These are phyloP conservation scores for Aspergillus hancockii DNA, from an alignment of 495 filamentous ascomycete genomes.

Conservation along the genomic window DNA sequence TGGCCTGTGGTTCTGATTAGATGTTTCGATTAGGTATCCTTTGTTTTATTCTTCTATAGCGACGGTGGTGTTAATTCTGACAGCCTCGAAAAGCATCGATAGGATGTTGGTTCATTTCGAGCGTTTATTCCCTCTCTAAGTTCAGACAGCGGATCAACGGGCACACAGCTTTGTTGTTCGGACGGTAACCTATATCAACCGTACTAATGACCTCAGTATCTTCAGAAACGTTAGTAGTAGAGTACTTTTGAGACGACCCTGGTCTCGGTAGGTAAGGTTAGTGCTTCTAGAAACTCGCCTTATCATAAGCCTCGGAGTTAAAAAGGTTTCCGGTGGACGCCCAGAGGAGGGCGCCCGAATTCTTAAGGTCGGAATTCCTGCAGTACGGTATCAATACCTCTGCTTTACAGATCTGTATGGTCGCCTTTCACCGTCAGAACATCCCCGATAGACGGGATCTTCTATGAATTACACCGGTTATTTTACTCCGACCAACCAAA, in stretches of 20 bases:
- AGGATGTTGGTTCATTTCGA: background rate
- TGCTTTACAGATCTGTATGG: background rate
- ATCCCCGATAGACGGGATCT: background rate
- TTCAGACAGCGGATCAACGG: background rate
- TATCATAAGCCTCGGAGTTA: background rate
- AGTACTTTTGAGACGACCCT: background rate
- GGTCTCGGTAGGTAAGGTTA: background rate
- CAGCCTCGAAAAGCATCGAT: background rate
- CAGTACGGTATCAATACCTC: background rate
- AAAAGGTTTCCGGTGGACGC: background rate
- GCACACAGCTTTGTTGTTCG: too few species aligned
- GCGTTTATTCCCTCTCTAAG: background rate
- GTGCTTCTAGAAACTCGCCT: conserved; percentile 6
- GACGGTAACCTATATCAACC: background rate
- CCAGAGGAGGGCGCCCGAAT: background rate
- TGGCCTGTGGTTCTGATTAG: background rate
- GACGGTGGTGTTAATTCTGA: too few species aligned
- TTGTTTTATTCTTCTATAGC: background rate
- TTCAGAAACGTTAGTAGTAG: too few species aligned
- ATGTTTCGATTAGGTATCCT: background rate
- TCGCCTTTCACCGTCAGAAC: background rate
- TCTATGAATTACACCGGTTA: background rate
- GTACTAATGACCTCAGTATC: background rate
- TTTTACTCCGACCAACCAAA: background rate
- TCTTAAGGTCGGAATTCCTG: background rate